Evolutionary conservation across 164 flowering plant species (phyloP).

Genomic region (Magnolia sinica): DNA sequence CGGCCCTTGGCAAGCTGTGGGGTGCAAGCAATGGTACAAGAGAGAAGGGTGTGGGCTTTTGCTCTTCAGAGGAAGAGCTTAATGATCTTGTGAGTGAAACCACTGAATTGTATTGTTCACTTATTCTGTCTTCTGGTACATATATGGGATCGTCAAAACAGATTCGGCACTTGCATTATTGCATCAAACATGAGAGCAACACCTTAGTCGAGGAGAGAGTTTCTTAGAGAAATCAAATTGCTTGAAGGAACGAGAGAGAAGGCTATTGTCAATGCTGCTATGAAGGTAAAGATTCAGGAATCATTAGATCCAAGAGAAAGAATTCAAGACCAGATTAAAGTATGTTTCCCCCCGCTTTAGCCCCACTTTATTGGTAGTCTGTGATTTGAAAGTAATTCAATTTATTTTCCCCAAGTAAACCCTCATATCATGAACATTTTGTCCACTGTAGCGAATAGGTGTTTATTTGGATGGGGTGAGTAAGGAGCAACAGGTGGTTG

Average conservation of each 20-base stretch:
- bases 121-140: background rate
- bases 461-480: slow-evolving; percentile 60
- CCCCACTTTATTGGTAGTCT: background rate
- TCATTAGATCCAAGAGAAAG: slow-evolving; percentile 65
- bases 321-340: slow-evolving; percentile 86
- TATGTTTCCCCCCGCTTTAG: slow-evolving; percentile 23
- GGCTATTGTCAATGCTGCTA: slow-evolving; percentile 72
- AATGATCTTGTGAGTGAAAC: slow-evolving; percentile 57
- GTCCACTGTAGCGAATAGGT: slow-evolving; percentile 58
- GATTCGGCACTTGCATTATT: slow-evolving; percentile 71
- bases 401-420: too few relatives aligned
- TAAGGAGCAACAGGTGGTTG: slow-evolving; percentile 55
- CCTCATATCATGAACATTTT: background rate
- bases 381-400: background rate
- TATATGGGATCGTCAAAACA: slow-evolving; percentile 20
- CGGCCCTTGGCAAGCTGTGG: slow-evolving; percentile 62
- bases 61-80: slow-evolving; percentile 89
- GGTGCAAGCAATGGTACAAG: slow-evolving; percentile 39
- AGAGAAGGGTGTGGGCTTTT: slow-evolving; percentile 52
- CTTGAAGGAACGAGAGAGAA: slow-evolving; percentile 85
- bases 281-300: slow-evolving; percentile 72
- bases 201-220: slow-evolving; percentile 80
- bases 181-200: slow-evolving; percentile 95
- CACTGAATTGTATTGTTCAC: background rate
- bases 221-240: slow-evolving; percentile 79